Evolutionary conservation across 2,329 filamentous ascomycete species (phyloP).

Genomic region (Corinectria fuckeliana): DNA sequence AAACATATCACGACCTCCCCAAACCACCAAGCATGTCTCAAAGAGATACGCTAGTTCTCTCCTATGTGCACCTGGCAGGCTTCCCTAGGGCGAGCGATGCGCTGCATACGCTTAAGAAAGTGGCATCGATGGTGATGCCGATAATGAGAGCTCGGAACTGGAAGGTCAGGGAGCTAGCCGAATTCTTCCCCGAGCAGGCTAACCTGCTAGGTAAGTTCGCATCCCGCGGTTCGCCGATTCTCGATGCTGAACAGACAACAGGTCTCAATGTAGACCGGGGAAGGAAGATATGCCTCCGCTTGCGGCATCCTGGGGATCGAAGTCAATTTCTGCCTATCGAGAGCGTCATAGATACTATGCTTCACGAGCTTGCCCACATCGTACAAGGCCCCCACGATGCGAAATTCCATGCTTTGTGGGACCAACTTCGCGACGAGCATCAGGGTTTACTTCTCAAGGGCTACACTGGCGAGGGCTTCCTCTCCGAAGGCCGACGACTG

Average conservation of each 20-base stretch:
- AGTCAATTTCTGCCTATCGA: constrained; percentile 82
- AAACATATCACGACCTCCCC: constrained; percentile 6
- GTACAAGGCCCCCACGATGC: constrained; percentile 82
- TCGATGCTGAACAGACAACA: constrained; percentile 35
- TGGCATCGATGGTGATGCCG: constrained; percentile 89
- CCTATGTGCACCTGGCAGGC: constrained; percentile 56
- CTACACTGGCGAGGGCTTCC: constrained; percentile 89
- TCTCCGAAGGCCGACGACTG: constrained; percentile 75
- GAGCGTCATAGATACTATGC: constrained; percentile 84
- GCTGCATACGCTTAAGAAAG: constrained; percentile 71
- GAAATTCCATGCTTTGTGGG: constrained; percentile 85
- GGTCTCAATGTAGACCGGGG: constrained; percentile 81
- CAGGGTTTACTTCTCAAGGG: constrained; percentile 78
- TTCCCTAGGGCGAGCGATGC: constrained; percentile 58
- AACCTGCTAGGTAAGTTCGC: constrained; percentile 70
- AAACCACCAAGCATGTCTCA: constrained; percentile 28
- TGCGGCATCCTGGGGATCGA: constrained; percentile 77
- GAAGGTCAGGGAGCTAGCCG: constrained; percentile 78
- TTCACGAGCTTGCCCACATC: constrained; percentile 93
- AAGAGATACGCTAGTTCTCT: constrained; percentile 52
- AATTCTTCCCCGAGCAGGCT: constrained; percentile 80
- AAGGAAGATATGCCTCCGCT: constrained; percentile 79
- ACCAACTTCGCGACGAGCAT: constrained; percentile 87
- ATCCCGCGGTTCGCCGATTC: not conserved
- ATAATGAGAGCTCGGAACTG: constrained; percentile 89